Percentiles rank a stretch among this genome's conserved stretches.
Evolutionary conservation across 2,329 filamentous ascomycete species (phyloP).

Genomic region (Phyllosticta ampelicida): DNA sequence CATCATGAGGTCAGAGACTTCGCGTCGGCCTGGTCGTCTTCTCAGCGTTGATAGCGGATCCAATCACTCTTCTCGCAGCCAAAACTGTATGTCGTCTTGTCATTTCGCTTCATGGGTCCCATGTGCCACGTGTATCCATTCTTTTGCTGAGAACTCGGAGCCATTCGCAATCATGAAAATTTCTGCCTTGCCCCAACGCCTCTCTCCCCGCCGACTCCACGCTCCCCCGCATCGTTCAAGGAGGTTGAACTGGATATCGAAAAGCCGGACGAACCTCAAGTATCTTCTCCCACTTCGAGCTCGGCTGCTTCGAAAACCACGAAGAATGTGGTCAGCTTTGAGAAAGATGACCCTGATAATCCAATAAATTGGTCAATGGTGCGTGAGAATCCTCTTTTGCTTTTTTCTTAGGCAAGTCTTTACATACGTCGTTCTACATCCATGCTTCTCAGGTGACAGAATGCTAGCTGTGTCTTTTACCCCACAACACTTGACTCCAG

Average conservation of each 20-base stretch:
- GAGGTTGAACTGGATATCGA: slow-evolving; percentile 17
- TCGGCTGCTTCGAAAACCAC: background rate
- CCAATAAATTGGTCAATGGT: slow-evolving; percentile 34
- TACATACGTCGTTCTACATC: too few species aligned
- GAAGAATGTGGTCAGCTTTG: slow-evolving; percentile 28
- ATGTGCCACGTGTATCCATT: background rate
- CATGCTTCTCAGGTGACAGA: too few species aligned
- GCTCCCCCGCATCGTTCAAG: background rate
- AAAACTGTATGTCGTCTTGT: background rate
- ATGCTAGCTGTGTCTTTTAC: too few species aligned
- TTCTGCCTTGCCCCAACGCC: background rate
- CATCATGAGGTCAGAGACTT: background rate
- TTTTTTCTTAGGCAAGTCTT: too few species aligned
- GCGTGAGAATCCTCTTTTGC: slow-evolving; percentile 9
- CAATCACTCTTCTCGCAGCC: background rate
- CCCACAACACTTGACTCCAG: too few species aligned
- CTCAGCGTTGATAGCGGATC: background rate
- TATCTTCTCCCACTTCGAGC: slow-evolving; percentile 13
- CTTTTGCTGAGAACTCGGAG: background rate
- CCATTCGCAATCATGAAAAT: background rate
- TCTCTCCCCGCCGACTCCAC: background rate
- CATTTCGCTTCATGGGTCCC: background rate
- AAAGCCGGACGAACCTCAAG: slow-evolving; percentile 21
- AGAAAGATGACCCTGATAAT: slow-evolving; percentile 28
- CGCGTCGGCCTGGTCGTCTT: background rate